Conservation (phyloP, 345 rosid species). For the Brassica napus region Da-Ae NC_063436.1:19257501-19258000, state of each 20-base stretch:
- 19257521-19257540: slow-evolving; percentile 95
- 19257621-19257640: slow-evolving; percentile 92
- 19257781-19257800: slow-evolving; percentile 83
- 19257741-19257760: slow-evolving; percentile 75
- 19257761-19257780: slow-evolving; percentile 65
- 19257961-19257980: slow-evolving; percentile 99
- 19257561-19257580: slow-evolving; percentile 99
- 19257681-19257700: slow-evolving; percentile 94
- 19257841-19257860: slow-evolving; percentile 74
- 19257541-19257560: slow-evolving; percentile 97
- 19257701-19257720: slow-evolving; percentile 94
- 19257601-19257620: slow-evolving; percentile 99
- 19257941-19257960: not conserved
- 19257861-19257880: slow-evolving; percentile 86
- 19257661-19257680: slow-evolving; percentile 90
- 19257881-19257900: slow-evolving; percentile 25
- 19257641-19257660: slow-evolving; percentile 99
- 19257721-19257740: slow-evolving; percentile 98
- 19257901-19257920: not conserved
- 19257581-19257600: slow-evolving; percentile 97
- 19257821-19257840: slow-evolving; percentile 84
- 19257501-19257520: slow-evolving; percentile 93
- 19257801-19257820: slow-evolving; percentile 86
- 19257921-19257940: not conserved
- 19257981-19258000: slow-evolving; percentile 96